Evolutionary conservation across 768 basidiomycete species (phyloP), one percentile per base, ranked within the genome.

Genomic region (Suillus decipiens): DNA sequence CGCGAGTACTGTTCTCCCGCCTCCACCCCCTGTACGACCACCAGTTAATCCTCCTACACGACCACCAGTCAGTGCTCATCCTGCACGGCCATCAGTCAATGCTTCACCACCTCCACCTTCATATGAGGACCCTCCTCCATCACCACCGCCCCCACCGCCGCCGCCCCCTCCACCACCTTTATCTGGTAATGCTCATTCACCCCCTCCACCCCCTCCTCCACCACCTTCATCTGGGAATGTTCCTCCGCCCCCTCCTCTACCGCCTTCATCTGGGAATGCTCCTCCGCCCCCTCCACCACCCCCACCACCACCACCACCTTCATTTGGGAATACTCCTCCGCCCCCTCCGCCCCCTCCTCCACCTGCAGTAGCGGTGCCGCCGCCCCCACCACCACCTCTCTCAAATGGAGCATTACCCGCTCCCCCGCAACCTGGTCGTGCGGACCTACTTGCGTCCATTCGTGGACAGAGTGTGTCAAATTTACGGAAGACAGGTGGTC

Each of bases 381-480:
- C 76, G 0, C 78, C 82, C 0, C 78, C 81, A 0, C 80, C 84
- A 4, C 82, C 80, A 0, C 77, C 84, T 22, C 76, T 81, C 2
- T 69, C 80, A 6, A 65, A 72, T 6, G 28, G 68, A 28, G 60
- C 77, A 9, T 61, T 75, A 1, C 66, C 86, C 1, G 82, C 87
- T 5, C 70, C 88, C 11, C 73, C 86, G 7, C 84, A 83, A 67
- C 80, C 86, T 19, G 91, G 85, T 6, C 84, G 92, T 28, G 75
- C 70, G 34, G 88, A 87, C 50, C 79, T 96, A 2, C 79, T 96
- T 47, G 88, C 87, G 0, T 89, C 89, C 14, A 96, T 96, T 65
- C 89, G 90, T 76, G 92, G 92, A 42, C 88, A 87, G 71, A 89
- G 93, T 43, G 78, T 95, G 1, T 83, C 88, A 67, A 80, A 83